Base-by-base conservation (phyloP, 1,284 basidiomycete species). In the Microbotryum scabiosae region DNA sequence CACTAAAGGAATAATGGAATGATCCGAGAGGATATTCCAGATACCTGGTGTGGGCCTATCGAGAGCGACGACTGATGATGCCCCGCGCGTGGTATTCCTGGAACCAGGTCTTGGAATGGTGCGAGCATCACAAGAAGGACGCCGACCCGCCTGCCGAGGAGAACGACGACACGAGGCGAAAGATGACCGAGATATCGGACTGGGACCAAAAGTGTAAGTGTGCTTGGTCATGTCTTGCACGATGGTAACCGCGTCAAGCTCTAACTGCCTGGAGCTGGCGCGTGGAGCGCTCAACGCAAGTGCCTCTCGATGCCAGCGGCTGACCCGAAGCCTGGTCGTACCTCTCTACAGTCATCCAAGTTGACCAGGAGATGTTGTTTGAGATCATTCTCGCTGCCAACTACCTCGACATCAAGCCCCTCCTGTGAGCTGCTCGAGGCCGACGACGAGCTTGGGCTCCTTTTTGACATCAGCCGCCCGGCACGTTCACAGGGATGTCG, bases 361-460 rank as follows among this genome's bases (percentile, higher is more conserved):
- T 79, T 59, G 78, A 79, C 70, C 78, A 79, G 69, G 81, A 82
- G 73, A 82, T 82, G 81, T 76, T 82, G 18, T 98, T 98, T 70
- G 96, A 99, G 80, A 98, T 98, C 75, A 99, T 98, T 76, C 85
- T 98, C 63, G 96, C 96, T 10, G 96, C 96, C 65, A 98, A 99
- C 81, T 98, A 98, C 79, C 87, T 99, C 72, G 96, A 99, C 76
- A 99, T 99, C 82, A 98, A 98, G 81, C 88, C 93, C 44, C 83
- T 98, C 51, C 84, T 98, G 92, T 94, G 70, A 71, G 87, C 80
- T 25, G 16, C 36, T 52, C 10, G 26, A 30, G 18, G n/a, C 51
- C 43, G 21, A 30, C 56, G 20, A 16, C 36, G 9, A 12, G 36
- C 14, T 5, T 4, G 30, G 16, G 36, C 9, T 21, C 32, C n/a